A percentile compares a stretch with the other conserved stretches of the same genome.
Evolutionary conservation across 1,139 yeast genomes (phyloP).

Genomic region (Yamadazyma conglobata): DNA sequence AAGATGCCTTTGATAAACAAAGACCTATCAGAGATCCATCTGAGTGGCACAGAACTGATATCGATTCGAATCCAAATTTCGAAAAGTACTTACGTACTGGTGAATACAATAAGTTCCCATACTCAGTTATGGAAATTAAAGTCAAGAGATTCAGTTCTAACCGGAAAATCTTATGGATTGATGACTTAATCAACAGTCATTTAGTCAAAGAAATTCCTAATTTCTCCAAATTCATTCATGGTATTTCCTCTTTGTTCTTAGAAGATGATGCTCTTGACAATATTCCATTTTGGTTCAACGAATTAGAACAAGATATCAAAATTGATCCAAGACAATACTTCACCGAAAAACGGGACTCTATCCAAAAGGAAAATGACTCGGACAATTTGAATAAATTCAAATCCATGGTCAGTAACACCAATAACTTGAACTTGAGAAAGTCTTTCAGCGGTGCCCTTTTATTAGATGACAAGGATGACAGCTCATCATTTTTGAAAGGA

Average conservation of each 20-base stretch:
- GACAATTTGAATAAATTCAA: constrained; percentile 46
- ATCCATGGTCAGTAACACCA: constrained; percentile 37
- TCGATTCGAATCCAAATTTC: constrained; percentile 75
- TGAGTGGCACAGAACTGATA: constrained; percentile 89
- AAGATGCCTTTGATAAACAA: constrained; percentile 79
- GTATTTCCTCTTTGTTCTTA: constrained; percentile 79
- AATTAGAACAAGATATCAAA: constrained; percentile 74
- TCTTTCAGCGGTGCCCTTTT: constrained; percentile 41
- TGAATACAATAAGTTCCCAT: constrained; percentile 83
- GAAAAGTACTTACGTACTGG: constrained; percentile 76
- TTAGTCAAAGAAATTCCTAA: constrained; percentile 88
- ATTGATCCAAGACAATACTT: constrained; percentile 74
- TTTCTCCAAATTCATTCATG: constrained; percentile 87
- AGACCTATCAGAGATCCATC: constrained; percentile 88
- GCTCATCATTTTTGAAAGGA: not conserved
- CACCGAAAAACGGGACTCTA: constrained; percentile 37
- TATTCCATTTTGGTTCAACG: constrained; percentile 93
- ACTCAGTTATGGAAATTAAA: constrained; percentile 86
- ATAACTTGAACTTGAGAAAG: constrained; percentile 30
- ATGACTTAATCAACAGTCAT: constrained; percentile 79
- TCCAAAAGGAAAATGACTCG: constrained; percentile 26
- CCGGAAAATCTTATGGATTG: constrained; percentile 69
- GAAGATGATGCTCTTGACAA: constrained; percentile 90
- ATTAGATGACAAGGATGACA: constrained; percentile 12
- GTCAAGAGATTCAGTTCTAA: constrained; percentile 52